Base-by-base conservation (phyloP, 2,329 filamentous ascomycete species). In the Epichloe coenophiala region DNA sequence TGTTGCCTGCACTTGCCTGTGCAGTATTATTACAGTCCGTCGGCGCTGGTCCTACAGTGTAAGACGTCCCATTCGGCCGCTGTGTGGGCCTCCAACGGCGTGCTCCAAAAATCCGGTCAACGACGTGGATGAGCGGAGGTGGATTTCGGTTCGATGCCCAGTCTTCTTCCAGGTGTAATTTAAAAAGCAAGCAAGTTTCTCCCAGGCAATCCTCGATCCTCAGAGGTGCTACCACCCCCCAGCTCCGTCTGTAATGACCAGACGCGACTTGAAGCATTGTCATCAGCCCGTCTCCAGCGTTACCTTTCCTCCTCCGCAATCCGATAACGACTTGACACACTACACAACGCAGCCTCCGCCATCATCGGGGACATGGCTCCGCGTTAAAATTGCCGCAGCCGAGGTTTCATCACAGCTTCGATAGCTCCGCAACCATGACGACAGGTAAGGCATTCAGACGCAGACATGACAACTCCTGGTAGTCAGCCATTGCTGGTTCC, bases 291-390 rank as follows among this genome's bases (percentile, higher is more conserved):
- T 43, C 33, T 17, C 13, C 12, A 12, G 17, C 39, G 39, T 36
- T 33, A 23, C 15, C 5, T 35, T 43, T 33, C n/a, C 37, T 17
- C 17, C 33, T n/a, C 31, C 7, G 9, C 23, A 33, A 17, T 31
- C 23, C 48, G 35, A 23, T 6, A 27, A 17, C 36, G 49, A 19
- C 36, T 23, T 35, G 17, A 42, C 7, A 48, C 4, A 42, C 13
- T 15, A 7, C 33, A 4, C 17, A 19, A 36, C 33, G 33, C 44
- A n/a, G 19, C 35, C 12, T 11, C 33, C 27, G 12, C 27, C 47
- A 35, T 37, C 39, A 4, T 19, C 51, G 52, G 53, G 50, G 56
- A 48, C 46, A 58, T 59, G 57, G 57, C 51, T 41, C 40, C 43
- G 47, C 46, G n/a, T 36, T 55, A 48, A 51, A 33, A 17, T 45